Base-by-base conservation (phyloP, 2,329 filamentous ascomycete species). In the Xylariaceae sp. region DNA sequence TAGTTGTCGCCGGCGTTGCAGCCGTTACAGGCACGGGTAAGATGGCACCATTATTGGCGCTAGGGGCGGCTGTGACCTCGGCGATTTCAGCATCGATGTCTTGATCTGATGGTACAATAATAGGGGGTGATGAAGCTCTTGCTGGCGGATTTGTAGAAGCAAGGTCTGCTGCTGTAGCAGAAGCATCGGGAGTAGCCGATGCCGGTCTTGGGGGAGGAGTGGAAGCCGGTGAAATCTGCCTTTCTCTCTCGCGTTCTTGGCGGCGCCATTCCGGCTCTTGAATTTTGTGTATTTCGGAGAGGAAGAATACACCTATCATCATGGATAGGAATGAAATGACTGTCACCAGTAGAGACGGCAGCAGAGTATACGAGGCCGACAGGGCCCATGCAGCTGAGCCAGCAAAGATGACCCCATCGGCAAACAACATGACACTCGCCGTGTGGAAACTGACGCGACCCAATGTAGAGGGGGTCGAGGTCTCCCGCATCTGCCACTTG, bases 381-480 rank as follows among this genome's bases (percentile, higher is more conserved):
- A 79, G 70, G 41, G 72, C 74, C 77, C 72, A 81, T 3, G 69
- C 76, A 10, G 69, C 72, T n/a, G 75, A 74, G n/a, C 71, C 71
- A 2, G 70, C 69, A 52, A 83, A 82, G 3, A 77, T 68, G 51
- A 83, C 68, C 10, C 78, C 79, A 54, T 86, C 82, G 14, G 78
- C 77, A 46, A 85, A 68, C 23, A 83, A 67, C 77, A 85, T 83
- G 52, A 77, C 72, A 40, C 73, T 72, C 20, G 77, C 71, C 0
- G 81, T 84, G 59, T 75, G 76, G 59, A 85, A 82, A 63, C 82
- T 85, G 55, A 85, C 75, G 16, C 83, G 73, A 3, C 79, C 81
- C 54, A 85, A 71, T 2, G 82, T 86, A 0, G 82, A 86, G 3
- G 83, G 83, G 6, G 83, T 86, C 37, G 73, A 82, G 1, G 81